phyloP scores from a whole-genome alignment of 2,329 filamentous ascomycete species.

The Botrytis porri region DNA sequence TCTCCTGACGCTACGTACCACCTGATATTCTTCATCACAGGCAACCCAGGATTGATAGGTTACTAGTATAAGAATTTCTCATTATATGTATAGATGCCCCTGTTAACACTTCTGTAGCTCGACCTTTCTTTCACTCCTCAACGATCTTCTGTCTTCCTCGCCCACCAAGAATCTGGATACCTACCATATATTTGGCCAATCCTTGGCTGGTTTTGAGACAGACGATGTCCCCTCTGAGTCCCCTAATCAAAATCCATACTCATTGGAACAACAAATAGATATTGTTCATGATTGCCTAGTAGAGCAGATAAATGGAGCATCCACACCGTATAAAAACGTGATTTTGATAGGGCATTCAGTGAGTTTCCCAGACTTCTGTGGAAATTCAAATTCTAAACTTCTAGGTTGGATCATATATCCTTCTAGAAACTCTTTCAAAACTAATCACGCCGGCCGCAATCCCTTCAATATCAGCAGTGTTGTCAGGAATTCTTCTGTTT shows the following conservation, averaged over 20 bases:
- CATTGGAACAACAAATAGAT: constrained; percentile 53
- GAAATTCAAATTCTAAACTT: constrained; percentile 57
- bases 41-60: constrained; percentile 72
- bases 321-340: constrained; percentile 52
- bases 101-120: background rate
- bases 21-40: constrained; percentile 70
- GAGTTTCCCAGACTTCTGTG: constrained; percentile 64
- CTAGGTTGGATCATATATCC: constrained; percentile 59
- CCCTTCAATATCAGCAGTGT: constrained; percentile 31
- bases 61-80: constrained; percentile 54
- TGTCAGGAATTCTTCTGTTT: constrained; percentile 62
- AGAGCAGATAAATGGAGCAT: constrained; percentile 27
- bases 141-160: constrained; percentile 49
- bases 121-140: constrained; percentile 60
- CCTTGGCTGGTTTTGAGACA: constrained; percentile 56
- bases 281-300: constrained; percentile 26
- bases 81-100: background rate
- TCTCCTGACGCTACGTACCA: constrained; percentile 24
- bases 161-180: constrained; percentile 32
- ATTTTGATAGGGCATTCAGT: constrained; percentile 73
- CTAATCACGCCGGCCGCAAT: constrained; percentile 24
- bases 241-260: constrained; percentile 37
- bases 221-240: constrained; percentile 44
- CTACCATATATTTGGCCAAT: constrained; percentile 54
- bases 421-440: constrained; percentile 61